A percentile compares a stretch with the other conserved stretches of the same genome.
Evolutionary conservation across 257 asterid species (phyloP).

Genomic region (Nicotiana tomentosiformis): DNA sequence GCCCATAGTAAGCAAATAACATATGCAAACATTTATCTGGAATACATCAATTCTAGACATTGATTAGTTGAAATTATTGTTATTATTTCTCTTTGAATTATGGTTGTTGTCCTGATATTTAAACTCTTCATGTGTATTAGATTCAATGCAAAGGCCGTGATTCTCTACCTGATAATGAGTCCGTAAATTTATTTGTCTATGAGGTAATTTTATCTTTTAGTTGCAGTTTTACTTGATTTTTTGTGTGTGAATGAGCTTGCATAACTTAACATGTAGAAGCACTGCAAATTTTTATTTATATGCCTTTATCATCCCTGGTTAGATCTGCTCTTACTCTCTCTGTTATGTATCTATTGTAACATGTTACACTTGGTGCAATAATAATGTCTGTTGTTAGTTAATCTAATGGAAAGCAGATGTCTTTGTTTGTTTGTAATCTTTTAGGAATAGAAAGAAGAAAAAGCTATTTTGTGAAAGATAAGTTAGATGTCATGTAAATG

Average conservation of each 20-base stretch:
- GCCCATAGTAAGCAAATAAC: no score
- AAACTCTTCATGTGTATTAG: slow-evolving; percentile 30
- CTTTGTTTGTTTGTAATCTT: not conserved
- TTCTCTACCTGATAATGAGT: slow-evolving; percentile 88
- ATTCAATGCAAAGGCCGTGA: slow-evolving; percentile 96
- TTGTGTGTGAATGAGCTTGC: not conserved
- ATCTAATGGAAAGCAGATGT: not conserved
- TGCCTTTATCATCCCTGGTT: slow-evolving; percentile 9
- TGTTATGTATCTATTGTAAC: not conserved
- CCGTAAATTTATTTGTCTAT: slow-evolving; percentile 69
- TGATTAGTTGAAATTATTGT: no score
- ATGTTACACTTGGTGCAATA: not conserved
- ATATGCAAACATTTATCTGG: no score
- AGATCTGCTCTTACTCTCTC: not conserved
- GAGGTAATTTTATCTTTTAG: slow-evolving; percentile 44
- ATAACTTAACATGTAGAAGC: not conserved
- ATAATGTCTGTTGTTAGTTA: not conserved
- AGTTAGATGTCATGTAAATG: not conserved
- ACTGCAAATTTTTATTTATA: not conserved
- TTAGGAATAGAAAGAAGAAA: not conserved
- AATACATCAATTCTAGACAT: no score
- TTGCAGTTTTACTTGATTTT: not conserved
- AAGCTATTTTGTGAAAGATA: not conserved
- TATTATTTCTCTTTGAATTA: not conserved
- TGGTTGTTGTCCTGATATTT: not conserved